phyloP scores from a whole-genome alignment of 495 filamentous ascomycete genomes.

The Staphylotrichum tortipilum region DNA sequence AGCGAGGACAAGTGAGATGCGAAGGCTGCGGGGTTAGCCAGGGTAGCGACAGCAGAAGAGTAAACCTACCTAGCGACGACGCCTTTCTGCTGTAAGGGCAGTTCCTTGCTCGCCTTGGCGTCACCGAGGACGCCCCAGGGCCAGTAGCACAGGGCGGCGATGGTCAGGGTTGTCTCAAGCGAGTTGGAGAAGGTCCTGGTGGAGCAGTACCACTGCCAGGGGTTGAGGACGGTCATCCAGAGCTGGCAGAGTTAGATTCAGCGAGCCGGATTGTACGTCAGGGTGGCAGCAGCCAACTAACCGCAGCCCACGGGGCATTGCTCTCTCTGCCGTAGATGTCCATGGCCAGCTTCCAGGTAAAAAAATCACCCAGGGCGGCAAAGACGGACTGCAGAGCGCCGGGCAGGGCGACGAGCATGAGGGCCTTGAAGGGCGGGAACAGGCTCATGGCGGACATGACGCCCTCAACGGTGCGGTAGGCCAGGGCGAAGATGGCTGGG shows the following conservation, averaged over 20 bases:
- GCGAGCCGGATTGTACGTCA: too few relatives aligned
- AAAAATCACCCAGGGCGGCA: conserved; percentile 74
- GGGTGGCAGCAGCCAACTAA: too few relatives aligned
- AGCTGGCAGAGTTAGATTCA: conserved; percentile 34
- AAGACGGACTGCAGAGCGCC: conserved; percentile 68
- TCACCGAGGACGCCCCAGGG: conserved; percentile 59
- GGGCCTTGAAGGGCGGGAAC: conserved; percentile 42
- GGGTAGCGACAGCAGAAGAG: too few relatives aligned
- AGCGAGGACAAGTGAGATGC: conserved; percentile 63
- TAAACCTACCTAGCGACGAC: conserved; percentile 25
- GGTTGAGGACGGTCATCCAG: conserved; percentile 65
- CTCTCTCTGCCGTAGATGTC: conserved; percentile 60
- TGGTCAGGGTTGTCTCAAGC: conserved; percentile 79
- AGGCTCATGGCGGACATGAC: conserved; percentile 43
- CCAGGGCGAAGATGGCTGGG: conserved; percentile 69
- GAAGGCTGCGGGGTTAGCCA: conserved; percentile 38
- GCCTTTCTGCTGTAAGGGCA: conserved; percentile 15
- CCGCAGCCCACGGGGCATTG: conserved; percentile 58
- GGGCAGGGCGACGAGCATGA: conserved; percentile 62
- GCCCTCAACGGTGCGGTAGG: conserved; percentile 56
- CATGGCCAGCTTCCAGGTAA: conserved; percentile 76
- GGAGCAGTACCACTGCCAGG: conserved; percentile 96
- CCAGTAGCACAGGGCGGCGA: conserved; percentile 73
- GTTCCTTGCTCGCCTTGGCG: conserved; percentile 20
- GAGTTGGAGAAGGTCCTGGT: conserved; percentile 91